Evolutionary conservation across 2,329 filamentous ascomycete genomes (phyloP).

Genomic region (Pseudonectria foliicola): DNA sequence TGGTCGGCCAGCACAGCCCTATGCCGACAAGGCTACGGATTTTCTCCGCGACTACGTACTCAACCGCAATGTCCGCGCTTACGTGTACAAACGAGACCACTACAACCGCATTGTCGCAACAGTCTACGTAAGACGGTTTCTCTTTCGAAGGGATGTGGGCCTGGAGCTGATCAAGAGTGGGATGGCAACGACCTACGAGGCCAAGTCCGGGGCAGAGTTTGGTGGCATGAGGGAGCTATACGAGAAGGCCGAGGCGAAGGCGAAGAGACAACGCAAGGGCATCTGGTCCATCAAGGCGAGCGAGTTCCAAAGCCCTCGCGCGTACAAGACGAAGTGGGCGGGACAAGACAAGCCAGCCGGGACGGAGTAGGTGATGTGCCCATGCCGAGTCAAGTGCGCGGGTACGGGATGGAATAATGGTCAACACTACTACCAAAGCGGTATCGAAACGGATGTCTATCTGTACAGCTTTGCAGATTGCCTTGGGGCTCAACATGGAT

Average conservation of each 20-base stretch:
- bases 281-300: conserved; percentile 66
- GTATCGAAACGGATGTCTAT: not conserved
- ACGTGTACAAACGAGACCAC: conserved; percentile 79
- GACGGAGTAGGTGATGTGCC: not conserved
- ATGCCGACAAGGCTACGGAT: conserved; percentile 67
- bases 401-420: too few relatives aligned
- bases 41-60: conserved; percentile 73
- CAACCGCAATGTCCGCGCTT: conserved; percentile 68
- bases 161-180: conserved; percentile 82
- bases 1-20: conserved; percentile 80
- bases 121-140: conserved; percentile 63
- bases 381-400: conserved; percentile 9
- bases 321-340: conserved; percentile 62
- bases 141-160: conserved; percentile 73
- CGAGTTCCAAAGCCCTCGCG: conserved; percentile 73
- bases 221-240: conserved; percentile 63
- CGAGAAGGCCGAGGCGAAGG: conserved; percentile 56
- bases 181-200: conserved; percentile 87
- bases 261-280: conserved; percentile 57
- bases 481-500: too few relatives aligned
- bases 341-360: conserved; percentile 12
- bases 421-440: not conserved
- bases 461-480: too few relatives aligned
- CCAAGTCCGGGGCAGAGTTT: conserved; percentile 83
- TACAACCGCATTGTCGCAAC: conserved; percentile 88